phyloP scores from a whole-genome alignment of 176 grass and related monocot genomes.

The Oryza coarctata region DNA sequence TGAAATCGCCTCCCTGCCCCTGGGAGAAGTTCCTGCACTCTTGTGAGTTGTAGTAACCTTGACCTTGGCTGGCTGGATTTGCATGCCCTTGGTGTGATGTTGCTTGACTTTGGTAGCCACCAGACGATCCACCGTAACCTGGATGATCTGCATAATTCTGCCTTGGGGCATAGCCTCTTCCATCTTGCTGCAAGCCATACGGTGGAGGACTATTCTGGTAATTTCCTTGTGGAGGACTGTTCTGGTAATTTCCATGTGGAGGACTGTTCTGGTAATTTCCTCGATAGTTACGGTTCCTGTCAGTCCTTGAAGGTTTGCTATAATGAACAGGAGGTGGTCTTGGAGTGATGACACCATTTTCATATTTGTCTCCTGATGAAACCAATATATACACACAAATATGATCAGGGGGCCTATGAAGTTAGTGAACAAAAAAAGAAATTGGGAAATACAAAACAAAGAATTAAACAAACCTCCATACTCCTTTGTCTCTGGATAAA shows the following conservation, averaged over 20 bases:
- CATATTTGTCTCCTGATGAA: constrained; percentile 88
- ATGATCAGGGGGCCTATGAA: not conserved
- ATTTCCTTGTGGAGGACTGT: constrained; percentile 41
- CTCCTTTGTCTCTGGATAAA: constrained; percentile 90
- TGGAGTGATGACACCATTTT: constrained; percentile 78
- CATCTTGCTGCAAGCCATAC: constrained; percentile 49
- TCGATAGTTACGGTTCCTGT: constrained; percentile 51
- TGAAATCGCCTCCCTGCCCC: constrained; percentile 46
- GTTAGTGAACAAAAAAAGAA: not conserved
- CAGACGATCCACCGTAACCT: constrained; percentile 39
- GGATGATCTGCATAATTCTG: constrained; percentile 13
- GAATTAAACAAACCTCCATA: constrained; percentile 76
- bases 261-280: constrained; percentile 52
- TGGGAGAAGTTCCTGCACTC: constrained; percentile 52
- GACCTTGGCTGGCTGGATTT: constrained; percentile 45
- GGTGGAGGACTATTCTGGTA: constrained; percentile 42
- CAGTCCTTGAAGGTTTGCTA: constrained; percentile 53
- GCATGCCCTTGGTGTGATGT: constrained; percentile 44
- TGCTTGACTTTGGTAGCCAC: constrained; percentile 33
- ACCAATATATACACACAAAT: constrained; percentile 26
- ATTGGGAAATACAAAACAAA: not conserved
- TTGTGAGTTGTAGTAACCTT: constrained; percentile 53
- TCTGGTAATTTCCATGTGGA: constrained; percentile 50
- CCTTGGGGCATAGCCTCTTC: no score
- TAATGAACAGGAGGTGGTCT: constrained; percentile 80